phyloP scores from a whole-genome alignment of 495 filamentous ascomycete genomes.

The Daldinia concentrica region DNA sequence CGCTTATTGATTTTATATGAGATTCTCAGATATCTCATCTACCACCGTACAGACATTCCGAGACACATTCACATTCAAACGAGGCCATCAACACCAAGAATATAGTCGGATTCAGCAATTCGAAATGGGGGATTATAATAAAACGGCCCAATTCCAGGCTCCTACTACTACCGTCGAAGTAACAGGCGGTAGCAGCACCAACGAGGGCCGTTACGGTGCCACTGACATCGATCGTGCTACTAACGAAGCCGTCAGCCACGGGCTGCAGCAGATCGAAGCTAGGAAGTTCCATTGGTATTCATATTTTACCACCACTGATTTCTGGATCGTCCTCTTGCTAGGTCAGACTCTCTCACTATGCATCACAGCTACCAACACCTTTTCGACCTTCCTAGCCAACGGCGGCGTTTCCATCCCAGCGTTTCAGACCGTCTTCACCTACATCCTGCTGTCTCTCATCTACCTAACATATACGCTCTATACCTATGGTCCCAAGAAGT shows the following conservation, averaged over 20 bases:
- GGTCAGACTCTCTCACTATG: slow-evolving; percentile 89
- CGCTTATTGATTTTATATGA: slow-evolving; percentile 21
- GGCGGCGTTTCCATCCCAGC: slow-evolving; percentile 87
- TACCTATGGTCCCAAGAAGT: slow-evolving; percentile 78
- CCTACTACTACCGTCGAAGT: slow-evolving; percentile 40
- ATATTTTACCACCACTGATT: slow-evolving; percentile 84
- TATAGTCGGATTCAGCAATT: slow-evolving; percentile 36
- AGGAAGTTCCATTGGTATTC: slow-evolving; percentile 73
- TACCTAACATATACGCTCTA: slow-evolving; percentile 87
- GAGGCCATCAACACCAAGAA: slow-evolving; percentile 26
- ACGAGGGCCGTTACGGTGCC: slow-evolving; percentile 14
- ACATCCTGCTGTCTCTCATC: slow-evolving; percentile 81
- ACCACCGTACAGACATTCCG: slow-evolving; percentile 29
- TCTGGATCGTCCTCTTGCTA: slow-evolving; percentile 81
- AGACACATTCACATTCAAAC: slow-evolving; percentile 10
- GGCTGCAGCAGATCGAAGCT: slow-evolving; percentile 56
- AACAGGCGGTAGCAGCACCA: slow-evolving; percentile 20
- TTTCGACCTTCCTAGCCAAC: slow-evolving; percentile 75
- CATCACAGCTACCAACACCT: slow-evolving; percentile 89
- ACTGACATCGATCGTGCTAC: slow-evolving; percentile 18
- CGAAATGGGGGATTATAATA: slow-evolving; percentile 43
- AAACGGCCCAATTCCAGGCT: slow-evolving; percentile 30
- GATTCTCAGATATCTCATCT: slow-evolving; percentile 12
- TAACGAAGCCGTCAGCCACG: slow-evolving; percentile 46
- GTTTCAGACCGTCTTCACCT: slow-evolving; percentile 96